Evolutionary conservation across 1,284 basidiomycete species (phyloP), one percentile per base, ranked within the genome.

Genomic region (Ganoderma lucidum): DNA sequence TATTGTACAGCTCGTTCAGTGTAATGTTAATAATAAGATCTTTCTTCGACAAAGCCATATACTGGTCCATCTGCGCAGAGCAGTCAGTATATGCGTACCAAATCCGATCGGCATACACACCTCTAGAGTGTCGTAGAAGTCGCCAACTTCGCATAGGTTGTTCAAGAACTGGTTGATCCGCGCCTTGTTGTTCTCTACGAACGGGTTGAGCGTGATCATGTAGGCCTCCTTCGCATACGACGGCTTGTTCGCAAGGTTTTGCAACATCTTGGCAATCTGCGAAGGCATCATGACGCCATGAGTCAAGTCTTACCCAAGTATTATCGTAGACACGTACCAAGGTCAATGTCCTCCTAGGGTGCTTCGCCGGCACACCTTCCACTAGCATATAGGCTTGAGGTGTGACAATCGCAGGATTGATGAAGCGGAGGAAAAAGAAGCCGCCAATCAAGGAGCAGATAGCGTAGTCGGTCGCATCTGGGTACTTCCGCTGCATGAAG

Each of bases 351-450:
- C 98, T 89, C 63, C 98, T 88, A 32, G 97, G 97, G 80, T 99
- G 96, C 82, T 98, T 99, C 10, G 98, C 96, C 0, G 98, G 98
- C 28, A 97, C 93, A 60, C 94, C 95, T 78, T 99, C 97, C 51
- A 99, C 97, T 62, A 99, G 90, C 97, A 99, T 99, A 81, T 99
- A 99, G 30, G 98, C 97, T 80, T 99, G 98, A 0, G 98, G 98
- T 1, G 98, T 99, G 68, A 99, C 98, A 73, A 99, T 96, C n/a
- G 98, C 98, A 2, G 98, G 98, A 79, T 99, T 99, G 85, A 99
- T 98, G 83, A 99, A 99, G 15, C 98, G 95, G 70, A 99, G 90
- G 88, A 99, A 99, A 88, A 99, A 99, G 86, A 99, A 99, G 28
- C 97, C 97, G 66, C 98, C 98, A 76, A 99, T 99, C 67, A 99